phyloP scores from a whole-genome alignment of 208 protist genomes.

The Angomonas deanei region DNA sequence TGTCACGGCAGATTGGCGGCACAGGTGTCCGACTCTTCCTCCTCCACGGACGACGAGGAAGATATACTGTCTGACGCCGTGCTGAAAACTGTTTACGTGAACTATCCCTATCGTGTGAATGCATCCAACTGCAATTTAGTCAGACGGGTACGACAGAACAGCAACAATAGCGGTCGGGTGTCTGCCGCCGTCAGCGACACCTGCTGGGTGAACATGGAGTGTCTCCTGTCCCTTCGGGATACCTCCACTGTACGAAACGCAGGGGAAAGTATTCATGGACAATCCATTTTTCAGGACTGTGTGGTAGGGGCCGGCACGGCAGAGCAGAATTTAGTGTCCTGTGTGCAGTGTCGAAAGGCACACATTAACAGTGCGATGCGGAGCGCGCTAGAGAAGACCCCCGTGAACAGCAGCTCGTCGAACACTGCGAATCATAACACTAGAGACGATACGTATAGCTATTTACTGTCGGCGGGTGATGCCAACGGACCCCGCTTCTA shows the following conservation, averaged over 20 bases:
- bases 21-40: not conserved
- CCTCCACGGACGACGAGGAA: not conserved
- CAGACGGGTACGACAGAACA: too few species aligned
- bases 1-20: not conserved
- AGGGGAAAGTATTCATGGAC: not conserved
- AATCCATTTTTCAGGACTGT: not conserved
- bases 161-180: too few species aligned
- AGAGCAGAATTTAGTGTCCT: not conserved
- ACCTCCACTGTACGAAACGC: not conserved
- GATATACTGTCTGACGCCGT: too few species aligned
- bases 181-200: not conserved
- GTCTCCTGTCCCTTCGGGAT: not conserved
- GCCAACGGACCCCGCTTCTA: not conserved
- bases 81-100: not conserved
- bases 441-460: not conserved
- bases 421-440: not conserved
- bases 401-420: too few species aligned
- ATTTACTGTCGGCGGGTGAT: not conserved
- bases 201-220: not conserved
- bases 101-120: not conserved
- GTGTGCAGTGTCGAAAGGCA: not conserved
- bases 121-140: not conserved
- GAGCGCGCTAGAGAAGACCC: not conserved
- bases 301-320: not conserved
- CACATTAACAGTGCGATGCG: not conserved